Conservation (phyloP, 345 rosid genomes). For the Laguncularia racemosa region DNA sequence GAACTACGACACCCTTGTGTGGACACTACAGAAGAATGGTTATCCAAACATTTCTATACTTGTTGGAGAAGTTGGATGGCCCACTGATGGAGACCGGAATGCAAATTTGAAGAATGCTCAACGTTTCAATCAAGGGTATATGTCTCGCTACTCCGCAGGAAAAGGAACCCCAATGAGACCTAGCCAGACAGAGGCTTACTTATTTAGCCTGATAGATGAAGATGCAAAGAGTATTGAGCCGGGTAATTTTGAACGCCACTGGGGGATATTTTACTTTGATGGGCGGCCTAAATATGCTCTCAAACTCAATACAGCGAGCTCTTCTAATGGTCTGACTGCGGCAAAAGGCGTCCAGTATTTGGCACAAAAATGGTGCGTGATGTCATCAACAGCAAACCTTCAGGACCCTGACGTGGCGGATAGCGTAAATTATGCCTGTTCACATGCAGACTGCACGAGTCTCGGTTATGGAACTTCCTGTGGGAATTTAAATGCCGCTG, state of each 20-base stretch:
- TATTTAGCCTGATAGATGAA: slow-evolving; percentile 22
- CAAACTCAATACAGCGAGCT: background rate
- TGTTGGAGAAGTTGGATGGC: slow-evolving; percentile 34
- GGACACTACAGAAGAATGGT: slow-evolving; percentile 26
- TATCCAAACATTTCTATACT: slow-evolving; percentile 15
- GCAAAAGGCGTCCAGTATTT: slow-evolving; percentile 40
- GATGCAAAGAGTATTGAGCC: slow-evolving; percentile 20
- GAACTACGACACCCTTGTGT: slow-evolving; percentile 27
- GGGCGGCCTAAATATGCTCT: slow-evolving; percentile 13
- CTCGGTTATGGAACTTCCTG: slow-evolving; percentile 59
- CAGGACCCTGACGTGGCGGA: slow-evolving; percentile 38
- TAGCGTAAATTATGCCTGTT: slow-evolving; percentile 64
- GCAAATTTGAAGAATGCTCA: slow-evolving; percentile 21
- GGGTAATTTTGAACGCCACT: slow-evolving; percentile 24
- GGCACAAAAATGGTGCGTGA: slow-evolving; percentile 48
- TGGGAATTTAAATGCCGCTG: slow-evolving; percentile 22
- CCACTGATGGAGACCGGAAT: slow-evolving; percentile 24
- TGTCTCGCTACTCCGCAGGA: slow-evolving; percentile 16
- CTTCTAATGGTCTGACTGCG: slow-evolving; percentile 25
- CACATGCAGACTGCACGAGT: slow-evolving; percentile 56
- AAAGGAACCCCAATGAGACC: slow-evolving; percentile 22
- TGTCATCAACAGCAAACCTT: slow-evolving; percentile 37
- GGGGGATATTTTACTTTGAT: slow-evolving; percentile 20
- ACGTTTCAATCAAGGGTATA: slow-evolving; percentile 22
- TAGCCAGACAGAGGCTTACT: slow-evolving; percentile 15